Evolutionary conservation across 768 basidiomycete species (phyloP).

Genomic region (Lactarius hatsudake): DNA sequence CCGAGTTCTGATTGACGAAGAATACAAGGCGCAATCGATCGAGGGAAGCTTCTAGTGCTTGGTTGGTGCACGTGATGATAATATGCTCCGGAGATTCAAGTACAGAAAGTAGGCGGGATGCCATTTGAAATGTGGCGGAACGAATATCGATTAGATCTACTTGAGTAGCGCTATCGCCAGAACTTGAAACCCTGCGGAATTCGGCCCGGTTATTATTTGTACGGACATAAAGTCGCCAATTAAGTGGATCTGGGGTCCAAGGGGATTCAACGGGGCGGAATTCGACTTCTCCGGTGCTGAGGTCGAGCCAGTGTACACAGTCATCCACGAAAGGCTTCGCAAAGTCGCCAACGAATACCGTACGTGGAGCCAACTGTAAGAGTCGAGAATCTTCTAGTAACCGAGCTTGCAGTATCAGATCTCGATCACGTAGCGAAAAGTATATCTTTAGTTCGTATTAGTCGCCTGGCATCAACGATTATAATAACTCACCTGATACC

Average conservation of each 20-base stretch:
- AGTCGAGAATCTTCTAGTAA: not conserved
- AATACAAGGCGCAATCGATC: conserved; percentile 44
- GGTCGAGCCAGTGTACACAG: conserved; percentile 36
- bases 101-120: not conserved
- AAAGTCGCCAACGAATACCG: conserved; percentile 33
- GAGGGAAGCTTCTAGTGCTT: conserved; percentile 25
- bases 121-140: not conserved
- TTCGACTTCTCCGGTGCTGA: conserved; percentile 29
- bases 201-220: no score
- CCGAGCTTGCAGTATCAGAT: conserved; percentile 4
- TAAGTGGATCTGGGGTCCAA: conserved; percentile 33
- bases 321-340: conserved; percentile 24
- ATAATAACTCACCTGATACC: not conserved
- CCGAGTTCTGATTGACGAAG: conserved; percentile 31
- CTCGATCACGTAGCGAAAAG: not conserved
- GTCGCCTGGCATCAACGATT: not conserved
- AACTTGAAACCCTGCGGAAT: no score
- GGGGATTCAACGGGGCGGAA: conserved; percentile 34
- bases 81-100: not conserved
- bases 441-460: not conserved
- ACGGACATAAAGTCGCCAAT: conserved; percentile 31
- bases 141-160: not conserved
- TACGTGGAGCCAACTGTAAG: conserved; percentile 36
- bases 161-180: not conserved
- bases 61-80: not conserved